Conservation (phyloP, 116 monocot genomes). For the Posidonia oceanica region DNA sequence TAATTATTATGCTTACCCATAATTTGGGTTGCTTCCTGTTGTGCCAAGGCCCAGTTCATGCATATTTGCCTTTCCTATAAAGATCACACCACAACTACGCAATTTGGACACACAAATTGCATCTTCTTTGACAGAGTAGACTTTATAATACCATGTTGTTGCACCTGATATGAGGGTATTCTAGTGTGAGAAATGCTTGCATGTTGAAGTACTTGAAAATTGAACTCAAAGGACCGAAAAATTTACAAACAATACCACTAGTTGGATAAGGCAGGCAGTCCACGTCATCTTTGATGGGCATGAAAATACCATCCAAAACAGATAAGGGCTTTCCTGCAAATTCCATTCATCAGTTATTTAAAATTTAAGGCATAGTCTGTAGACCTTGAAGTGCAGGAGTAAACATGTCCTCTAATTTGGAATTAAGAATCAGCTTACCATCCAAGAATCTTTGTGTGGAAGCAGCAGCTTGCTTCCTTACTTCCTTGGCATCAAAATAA, state of each 20-base stretch:
- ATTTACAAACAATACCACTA: constrained; percentile 29
- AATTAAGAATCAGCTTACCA: constrained; percentile 30
- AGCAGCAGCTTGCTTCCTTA: constrained; percentile 77
- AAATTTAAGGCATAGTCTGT: neutral
- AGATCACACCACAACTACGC: constrained; percentile 77
- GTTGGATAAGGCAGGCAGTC: constrained; percentile 90
- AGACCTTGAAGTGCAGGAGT: neutral
- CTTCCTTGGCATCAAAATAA: constrained; percentile 57
- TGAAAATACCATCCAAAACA: constrained; percentile 89
- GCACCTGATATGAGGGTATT: constrained; percentile 37
- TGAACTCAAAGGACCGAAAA: neutral
- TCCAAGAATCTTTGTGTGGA: constrained; percentile 72
- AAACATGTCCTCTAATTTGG: neutral
- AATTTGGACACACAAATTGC: constrained; percentile 89
- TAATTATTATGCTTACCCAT: constrained; percentile 45
- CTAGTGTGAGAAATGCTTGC: neutral
- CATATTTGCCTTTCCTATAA: constrained; percentile 98
- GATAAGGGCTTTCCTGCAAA: constrained; percentile 69
- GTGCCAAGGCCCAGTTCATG: constrained; percentile 93
- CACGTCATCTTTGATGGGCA: constrained; percentile 95
- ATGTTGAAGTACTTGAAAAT: no score
- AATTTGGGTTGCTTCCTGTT: constrained; percentile 89
- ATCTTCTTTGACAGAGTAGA: constrained; percentile 51
- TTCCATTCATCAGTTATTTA: neutral
- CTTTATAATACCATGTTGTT: constrained; percentile 67